A percentile compares a stretch with the other conserved stretches of the same genome.
Conservation (phyloP, 2,329 filamentous ascomycete genomes). For the Cladophialophora yegresii region DNA sequence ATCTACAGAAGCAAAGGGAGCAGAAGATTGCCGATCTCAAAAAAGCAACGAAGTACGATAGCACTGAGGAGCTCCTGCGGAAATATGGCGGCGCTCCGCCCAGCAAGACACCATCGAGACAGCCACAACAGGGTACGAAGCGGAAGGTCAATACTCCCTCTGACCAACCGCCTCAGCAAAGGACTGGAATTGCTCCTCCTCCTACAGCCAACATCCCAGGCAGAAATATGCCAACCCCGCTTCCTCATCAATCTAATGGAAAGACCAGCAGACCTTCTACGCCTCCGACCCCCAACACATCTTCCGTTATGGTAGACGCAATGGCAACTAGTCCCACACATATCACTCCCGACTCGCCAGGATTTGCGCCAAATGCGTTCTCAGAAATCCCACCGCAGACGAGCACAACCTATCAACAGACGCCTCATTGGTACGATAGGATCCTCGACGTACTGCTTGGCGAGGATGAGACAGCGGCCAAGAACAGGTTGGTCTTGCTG, state of each 20-base stretch:
- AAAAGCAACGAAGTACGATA: slow-evolving; percentile 92
- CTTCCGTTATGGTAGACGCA: slow-evolving; percentile 11
- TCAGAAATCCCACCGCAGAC: slow-evolving; percentile 34
- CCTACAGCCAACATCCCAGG: slow-evolving; percentile 66
- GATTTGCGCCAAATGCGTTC: slow-evolving; percentile 54
- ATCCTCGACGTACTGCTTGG: slow-evolving; percentile 89
- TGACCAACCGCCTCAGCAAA: slow-evolving; percentile 42
- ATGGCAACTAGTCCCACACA: slow-evolving; percentile 30
- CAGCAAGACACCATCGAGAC: slow-evolving; percentile 42
- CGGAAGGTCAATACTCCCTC: slow-evolving; percentile 38
- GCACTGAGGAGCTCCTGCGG: slow-evolving; percentile 85
- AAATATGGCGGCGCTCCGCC: slow-evolving; percentile 77
- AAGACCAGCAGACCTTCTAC: slow-evolving; percentile 19
- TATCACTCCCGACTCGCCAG: slow-evolving; percentile 43
- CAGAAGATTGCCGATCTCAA: slow-evolving; percentile 93
- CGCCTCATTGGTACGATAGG: slow-evolving; percentile 86
- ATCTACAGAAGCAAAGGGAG: slow-evolving; percentile 74
- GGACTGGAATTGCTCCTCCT: slow-evolving; percentile 60
- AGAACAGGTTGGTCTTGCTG: slow-evolving; percentile 86
- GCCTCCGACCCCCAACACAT: slow-evolving; percentile 22
- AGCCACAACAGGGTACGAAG: slow-evolving; percentile 35
- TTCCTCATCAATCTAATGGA: slow-evolving; percentile 33
- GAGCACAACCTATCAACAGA: slow-evolving; percentile 41
- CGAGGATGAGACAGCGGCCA: slow-evolving; percentile 89
- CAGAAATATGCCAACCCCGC: slow-evolving; percentile 41